A percentile compares a stretch with the other conserved stretches of the same genome.
Evolutionary conservation across 805 yeast genomes (phyloP).

Genomic region (Cyberlindnera subsufficiens): DNA sequence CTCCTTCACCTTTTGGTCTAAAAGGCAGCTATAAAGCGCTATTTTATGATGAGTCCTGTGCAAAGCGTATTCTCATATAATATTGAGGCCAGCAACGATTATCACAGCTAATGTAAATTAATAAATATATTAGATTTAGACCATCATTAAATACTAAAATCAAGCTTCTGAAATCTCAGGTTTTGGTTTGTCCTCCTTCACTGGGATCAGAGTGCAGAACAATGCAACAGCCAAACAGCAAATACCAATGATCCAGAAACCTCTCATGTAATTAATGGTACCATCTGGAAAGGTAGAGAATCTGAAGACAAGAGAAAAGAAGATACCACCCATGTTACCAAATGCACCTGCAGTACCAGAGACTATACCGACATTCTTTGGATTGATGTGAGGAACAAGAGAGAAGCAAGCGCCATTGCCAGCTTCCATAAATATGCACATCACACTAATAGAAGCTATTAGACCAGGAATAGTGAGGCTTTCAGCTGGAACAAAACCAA

Average conservation of each 20-base stretch:
- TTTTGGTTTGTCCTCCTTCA: constrained; percentile 22
- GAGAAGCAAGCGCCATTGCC: constrained; percentile 34
- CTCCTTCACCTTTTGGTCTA: too few relatives aligned
- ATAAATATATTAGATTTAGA: too few relatives aligned
- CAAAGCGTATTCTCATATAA: too few relatives aligned
- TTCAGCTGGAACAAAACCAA: constrained; percentile 25
- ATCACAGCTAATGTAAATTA: too few relatives aligned
- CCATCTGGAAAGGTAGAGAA: constrained; percentile 22
- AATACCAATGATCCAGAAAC: constrained; percentile 30
- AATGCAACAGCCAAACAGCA: constrained; percentile 23
- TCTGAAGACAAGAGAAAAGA: constrained; percentile 31
- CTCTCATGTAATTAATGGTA: constrained; percentile 23
- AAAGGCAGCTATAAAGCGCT: too few relatives aligned
- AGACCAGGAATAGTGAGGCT: constrained; percentile 23
- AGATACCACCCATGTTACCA: constrained; percentile 32
- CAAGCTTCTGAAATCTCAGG: background rate
- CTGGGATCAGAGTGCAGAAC: constrained; percentile 19
- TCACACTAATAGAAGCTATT: constrained; percentile 25
- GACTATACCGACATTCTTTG: constrained; percentile 31
- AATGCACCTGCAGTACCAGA: constrained; percentile 31
- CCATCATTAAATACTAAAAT: background rate
- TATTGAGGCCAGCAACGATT: too few relatives aligned
- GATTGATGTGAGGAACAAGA: constrained; percentile 29
- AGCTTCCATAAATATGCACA: constrained; percentile 32
- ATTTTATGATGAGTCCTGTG: too few relatives aligned